phyloP scores from a whole-genome alignment of 352 stramenopile species.

The Sclerospora graminicola region DNA sequence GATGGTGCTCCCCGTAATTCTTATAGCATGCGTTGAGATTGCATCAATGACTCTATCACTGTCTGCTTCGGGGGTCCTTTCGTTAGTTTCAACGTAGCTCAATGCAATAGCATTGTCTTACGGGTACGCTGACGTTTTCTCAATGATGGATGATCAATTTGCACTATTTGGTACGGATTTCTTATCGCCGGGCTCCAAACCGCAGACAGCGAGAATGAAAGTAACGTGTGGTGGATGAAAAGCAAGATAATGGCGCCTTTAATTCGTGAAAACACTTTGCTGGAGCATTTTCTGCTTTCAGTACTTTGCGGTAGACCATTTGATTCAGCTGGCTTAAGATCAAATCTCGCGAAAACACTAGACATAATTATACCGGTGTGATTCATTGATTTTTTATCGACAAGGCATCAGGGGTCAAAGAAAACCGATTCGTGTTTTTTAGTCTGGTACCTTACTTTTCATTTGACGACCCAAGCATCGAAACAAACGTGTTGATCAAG shows the following conservation, averaged over 20 bases:
- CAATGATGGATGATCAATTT: conserved; percentile 62
- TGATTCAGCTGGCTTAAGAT: conserved; percentile 7
- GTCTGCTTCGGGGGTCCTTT: conserved; percentile 23
- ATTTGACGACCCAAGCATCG: neutral
- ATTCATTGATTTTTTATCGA: conserved; percentile 29
- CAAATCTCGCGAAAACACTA: conserved; percentile 23
- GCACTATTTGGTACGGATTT: conserved; percentile 41
- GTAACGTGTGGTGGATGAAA: too few relatives aligned
- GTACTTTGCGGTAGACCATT: conserved; percentile 14
- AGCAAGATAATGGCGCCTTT: conserved; percentile 5
- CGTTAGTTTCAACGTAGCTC: conserved; percentile 37
- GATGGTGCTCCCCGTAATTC: conserved; percentile 38
- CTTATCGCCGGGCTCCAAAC: conserved; percentile 11
- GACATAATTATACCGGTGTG: conserved; percentile 38
- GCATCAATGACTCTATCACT: conserved; percentile 24
- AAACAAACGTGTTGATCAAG: neutral
- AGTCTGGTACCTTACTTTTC: conserved; percentile 18
- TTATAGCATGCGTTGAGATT: conserved; percentile 40
- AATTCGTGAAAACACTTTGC: conserved; percentile 13
- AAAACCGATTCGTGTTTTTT: conserved; percentile 34
- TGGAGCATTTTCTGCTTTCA: conserved; percentile 28
- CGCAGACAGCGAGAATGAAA: too few relatives aligned
- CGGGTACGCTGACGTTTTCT: conserved; percentile 26
- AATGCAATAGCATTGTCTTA: conserved; percentile 33
- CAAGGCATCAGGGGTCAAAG: too few relatives aligned